Conservation (phyloP, 306 rosid genomes). For the Mimosa bimucronata region DNA sequence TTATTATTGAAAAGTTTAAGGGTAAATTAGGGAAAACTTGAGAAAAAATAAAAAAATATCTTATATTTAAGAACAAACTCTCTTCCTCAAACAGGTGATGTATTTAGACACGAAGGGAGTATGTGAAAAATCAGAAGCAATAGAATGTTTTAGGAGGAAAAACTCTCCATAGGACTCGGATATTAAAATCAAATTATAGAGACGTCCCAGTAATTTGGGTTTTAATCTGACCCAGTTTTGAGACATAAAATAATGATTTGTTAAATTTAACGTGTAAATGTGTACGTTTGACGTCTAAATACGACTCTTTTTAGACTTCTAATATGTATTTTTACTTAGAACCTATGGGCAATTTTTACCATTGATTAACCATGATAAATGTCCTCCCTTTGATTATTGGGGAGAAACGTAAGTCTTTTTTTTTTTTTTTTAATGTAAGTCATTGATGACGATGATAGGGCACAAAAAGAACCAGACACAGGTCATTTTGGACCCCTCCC, state of each 20-base stretch:
- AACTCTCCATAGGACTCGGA: too few species aligned
- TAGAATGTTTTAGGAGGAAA: not conserved
- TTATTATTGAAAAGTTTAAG: too few species aligned
- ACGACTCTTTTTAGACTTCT: not conserved
- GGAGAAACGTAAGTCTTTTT: not conserved
- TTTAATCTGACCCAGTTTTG: too few species aligned
- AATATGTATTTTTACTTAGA: not conserved
- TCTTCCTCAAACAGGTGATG: too few species aligned
- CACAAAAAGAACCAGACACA: not conserved
- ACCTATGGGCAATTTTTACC: not conserved
- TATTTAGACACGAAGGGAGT: too few species aligned
- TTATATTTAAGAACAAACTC: too few species aligned
- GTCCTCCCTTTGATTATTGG: not conserved
- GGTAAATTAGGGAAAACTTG: too few species aligned
- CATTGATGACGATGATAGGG: not conserved
- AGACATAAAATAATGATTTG: too few species aligned
- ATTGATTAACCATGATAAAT: not conserved
- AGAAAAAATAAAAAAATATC: too few species aligned
- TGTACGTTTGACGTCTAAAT: not conserved
- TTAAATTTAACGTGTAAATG: too few species aligned
- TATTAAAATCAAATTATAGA: too few species aligned
- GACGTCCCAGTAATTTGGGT: too few species aligned
- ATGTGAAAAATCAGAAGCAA: not conserved
- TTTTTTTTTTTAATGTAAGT: not conserved
- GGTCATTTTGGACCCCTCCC: not conserved